phyloP scores from a whole-genome alignment of 2,329 filamentous ascomycete species.

The Aureobasidium sp. region DNA sequence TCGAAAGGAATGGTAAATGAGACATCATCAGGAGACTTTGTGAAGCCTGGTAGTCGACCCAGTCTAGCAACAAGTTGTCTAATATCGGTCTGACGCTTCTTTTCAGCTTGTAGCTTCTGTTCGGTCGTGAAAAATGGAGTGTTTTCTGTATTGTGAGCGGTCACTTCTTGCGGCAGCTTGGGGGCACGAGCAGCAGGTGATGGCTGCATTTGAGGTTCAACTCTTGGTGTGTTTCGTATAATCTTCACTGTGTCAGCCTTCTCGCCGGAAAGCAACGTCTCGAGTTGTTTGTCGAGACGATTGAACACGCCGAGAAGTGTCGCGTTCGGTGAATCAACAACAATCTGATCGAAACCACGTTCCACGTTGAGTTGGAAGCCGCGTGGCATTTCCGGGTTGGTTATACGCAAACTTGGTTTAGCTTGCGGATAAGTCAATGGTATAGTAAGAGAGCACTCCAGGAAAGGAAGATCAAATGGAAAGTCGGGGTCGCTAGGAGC shows the following conservation, averaged over 20 bases:
- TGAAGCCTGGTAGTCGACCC: conserved; percentile 59
- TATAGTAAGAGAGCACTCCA: conserved; percentile 62
- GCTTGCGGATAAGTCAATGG: conserved; percentile 56
- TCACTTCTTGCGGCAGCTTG: neutral
- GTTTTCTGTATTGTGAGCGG: neutral
- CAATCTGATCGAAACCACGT: conserved; percentile 62
- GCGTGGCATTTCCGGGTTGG: conserved; percentile 63
- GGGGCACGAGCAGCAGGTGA: neutral
- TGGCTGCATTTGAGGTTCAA: neutral
- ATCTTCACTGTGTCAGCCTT: conserved; percentile 68
- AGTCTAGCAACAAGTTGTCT: conserved; percentile 70
- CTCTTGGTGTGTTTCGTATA: conserved; percentile 43
- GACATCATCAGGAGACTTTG: conserved; percentile 62
- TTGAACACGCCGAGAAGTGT: conserved; percentile 63
- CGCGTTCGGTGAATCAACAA: conserved; percentile 44
- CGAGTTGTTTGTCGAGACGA: conserved; percentile 64
- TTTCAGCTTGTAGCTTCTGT: conserved; percentile 56
- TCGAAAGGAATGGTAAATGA: conserved; percentile 66
- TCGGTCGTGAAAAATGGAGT: conserved; percentile 46
- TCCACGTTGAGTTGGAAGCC: conserved; percentile 73
- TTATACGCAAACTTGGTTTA: conserved; percentile 54
- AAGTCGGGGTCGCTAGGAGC: conserved; percentile 76
- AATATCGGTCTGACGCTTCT: conserved; percentile 57
- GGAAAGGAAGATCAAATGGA: conserved; percentile 63
- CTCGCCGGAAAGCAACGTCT: conserved; percentile 60